These are phyloP conservation scores for Solanum hybrid DNA, from an alignment of 305 asterid genomes.

Conservation along the genomic window DNA sequence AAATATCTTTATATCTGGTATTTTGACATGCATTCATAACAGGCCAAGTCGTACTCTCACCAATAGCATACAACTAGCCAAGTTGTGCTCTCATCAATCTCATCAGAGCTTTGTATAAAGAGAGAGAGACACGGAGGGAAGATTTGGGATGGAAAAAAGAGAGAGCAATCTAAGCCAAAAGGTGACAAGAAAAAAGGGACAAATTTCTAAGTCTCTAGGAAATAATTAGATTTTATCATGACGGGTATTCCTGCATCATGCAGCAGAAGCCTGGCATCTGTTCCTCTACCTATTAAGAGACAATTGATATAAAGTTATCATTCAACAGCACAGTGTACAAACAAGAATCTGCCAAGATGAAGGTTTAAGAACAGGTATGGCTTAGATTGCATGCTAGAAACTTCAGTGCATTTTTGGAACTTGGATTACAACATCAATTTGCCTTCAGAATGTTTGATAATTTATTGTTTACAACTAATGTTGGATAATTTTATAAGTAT, in stretches of 20 bases:
- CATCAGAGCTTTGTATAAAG: not conserved
- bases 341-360: slow-evolving; percentile 1
- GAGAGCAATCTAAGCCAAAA: not conserved
- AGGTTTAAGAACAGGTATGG: not conserved
- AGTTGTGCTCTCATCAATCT: not conserved
- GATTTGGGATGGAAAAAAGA: not conserved
- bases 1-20: not conserved
- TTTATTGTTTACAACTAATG: not conserved
- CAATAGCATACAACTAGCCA: not conserved
- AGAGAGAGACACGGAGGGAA: not conserved
- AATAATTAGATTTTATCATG: not conserved
- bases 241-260: not conserved
- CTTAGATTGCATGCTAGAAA: not conserved
- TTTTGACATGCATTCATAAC: not conserved
- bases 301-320: not conserved
- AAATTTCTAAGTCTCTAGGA: not conserved
- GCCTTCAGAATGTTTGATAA: not conserved
- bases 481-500: not conserved
- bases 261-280: not conserved
- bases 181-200: not conserved
- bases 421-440: not conserved
- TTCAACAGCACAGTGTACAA: not conserved
- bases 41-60: not conserved
- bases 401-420: not conserved
- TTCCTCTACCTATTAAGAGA: not conserved